Conservation (phyloP, 78 protist genomes). For the Bigelowiella natans region DNA sequence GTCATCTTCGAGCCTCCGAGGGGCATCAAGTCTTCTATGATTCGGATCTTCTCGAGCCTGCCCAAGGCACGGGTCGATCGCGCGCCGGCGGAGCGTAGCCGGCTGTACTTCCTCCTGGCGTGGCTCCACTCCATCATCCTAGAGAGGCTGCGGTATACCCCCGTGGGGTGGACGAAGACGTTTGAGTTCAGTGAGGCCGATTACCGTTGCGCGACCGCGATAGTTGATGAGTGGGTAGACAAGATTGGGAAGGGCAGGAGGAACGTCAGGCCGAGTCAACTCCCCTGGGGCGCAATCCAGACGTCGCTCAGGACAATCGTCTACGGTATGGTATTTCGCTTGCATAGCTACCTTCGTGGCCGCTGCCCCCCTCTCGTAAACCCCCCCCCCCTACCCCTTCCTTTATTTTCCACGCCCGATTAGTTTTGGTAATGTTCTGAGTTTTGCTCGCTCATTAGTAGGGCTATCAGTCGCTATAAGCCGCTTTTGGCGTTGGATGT, state of each 20-base stretch:
- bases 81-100: conserved; percentile 66
- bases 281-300: neutral
- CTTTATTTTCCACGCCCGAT: too few relatives aligned
- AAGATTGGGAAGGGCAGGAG: conserved; percentile 18
- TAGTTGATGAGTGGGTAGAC: conserved; percentile 82
- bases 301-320: neutral
- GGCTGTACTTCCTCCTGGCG: conserved; percentile 77
- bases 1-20: conserved; percentile 86
- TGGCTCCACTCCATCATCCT: conserved; percentile 87
- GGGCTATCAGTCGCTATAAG: too few relatives aligned
- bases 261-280: neutral
- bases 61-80: neutral
- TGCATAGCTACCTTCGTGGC: too few relatives aligned
- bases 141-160: conserved; percentile 82
- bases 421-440: too few relatives aligned
- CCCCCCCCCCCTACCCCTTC: too few relatives aligned
- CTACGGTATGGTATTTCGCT: conserved; percentile 3
- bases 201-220: conserved; percentile 60
- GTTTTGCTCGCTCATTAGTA: too few relatives aligned
- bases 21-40: conserved; percentile 70
- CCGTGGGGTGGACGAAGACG: conserved; percentile 85
- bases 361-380: too few relatives aligned
- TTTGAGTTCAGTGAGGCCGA: conserved; percentile 87
- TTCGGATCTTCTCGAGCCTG: conserved; percentile 35
- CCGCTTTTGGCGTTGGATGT: conserved; percentile 37